Conservation (phyloP, 495 filamentous ascomycete genomes). For the Wilcoxina mikolae region DNA sequence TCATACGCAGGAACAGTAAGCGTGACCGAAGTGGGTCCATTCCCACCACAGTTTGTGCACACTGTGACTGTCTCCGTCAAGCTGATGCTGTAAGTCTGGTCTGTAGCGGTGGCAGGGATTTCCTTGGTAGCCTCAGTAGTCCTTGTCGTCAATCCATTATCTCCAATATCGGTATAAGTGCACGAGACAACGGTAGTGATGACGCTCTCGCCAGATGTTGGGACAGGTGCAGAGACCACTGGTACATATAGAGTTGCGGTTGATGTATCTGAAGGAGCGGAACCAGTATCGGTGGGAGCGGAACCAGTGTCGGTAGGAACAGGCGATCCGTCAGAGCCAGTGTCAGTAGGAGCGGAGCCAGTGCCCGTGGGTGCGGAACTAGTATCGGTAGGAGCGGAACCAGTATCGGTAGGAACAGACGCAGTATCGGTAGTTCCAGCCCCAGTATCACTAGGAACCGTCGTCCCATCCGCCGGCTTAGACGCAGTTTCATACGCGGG, state of each 20-base stretch:
- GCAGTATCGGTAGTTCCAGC: neutral
- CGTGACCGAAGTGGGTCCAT: neutral
- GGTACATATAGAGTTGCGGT: neutral
- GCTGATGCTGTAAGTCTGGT: neutral
- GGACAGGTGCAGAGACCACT: neutral
- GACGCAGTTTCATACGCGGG: neutral
- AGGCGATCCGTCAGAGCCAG: neutral
- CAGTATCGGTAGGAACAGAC: neutral
- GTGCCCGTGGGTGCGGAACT: neutral
- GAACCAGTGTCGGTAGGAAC: neutral
- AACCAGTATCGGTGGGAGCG: neutral
- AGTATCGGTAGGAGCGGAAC: neutral
- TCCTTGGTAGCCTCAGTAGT: neutral
- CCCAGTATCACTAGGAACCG: too few species aligned
- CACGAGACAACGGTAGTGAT: neutral
- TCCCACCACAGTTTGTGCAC: constrained; percentile 3
- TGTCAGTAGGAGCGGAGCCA: neutral
- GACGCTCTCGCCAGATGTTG: neutral
- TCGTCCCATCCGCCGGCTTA: too few species aligned
- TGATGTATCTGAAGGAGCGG: neutral
- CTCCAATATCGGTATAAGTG: neutral
- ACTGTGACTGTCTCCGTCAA: constrained; percentile 1
- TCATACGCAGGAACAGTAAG: neutral
- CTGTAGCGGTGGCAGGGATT: constrained; percentile 2
- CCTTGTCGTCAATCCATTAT: neutral